Evolutionary conservation across 2,329 filamentous ascomycete species (phyloP), one percentile per base, ranked within the genome.

Genomic region (Fusarium nelsonii): DNA sequence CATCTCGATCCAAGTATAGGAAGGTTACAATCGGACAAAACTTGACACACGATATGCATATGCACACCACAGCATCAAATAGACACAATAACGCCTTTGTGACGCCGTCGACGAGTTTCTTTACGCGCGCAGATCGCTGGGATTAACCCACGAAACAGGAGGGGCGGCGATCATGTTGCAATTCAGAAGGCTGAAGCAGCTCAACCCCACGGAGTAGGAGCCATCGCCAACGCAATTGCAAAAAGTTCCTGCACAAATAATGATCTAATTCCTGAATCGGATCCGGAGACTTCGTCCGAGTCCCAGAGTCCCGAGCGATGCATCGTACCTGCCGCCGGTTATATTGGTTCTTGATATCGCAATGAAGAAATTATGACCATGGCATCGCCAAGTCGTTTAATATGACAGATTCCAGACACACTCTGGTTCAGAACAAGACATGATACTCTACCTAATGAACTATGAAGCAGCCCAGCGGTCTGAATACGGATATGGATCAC

Each of bases 371-470:
- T 45, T 36, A 26, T 45, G 39, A 37, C 33, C 48, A 32, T 43
- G 32, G 43, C 15, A 54, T 48, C 28, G 30, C 44, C 39, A 60
- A 26, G 28, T 26, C 28, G 48, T 39, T 51, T 54, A 14, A 34
- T 39, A 37, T 33, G 33, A 43, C 12, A 65, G 34, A 65, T 52
- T 40, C 62, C 40, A 66, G 39, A 32, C 53, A 20, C 34, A 39
- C 28, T 62, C 53, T 52, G 57, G 58, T 18, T 51, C 40, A 53
- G 54, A 26, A 16, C 32, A 52, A 53, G 39, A 49, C 49, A 44
- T 58, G 16, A 60, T 46, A 40, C 50, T 59, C 55, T 54, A 59
- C 57, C 55, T 54, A 59, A 69, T 69, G 37, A 63, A 33, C 45
- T 33, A 16, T 45, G 30, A 32, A 54, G 36, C 39, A 45, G 39